Evolutionary conservation across 2,329 filamentous ascomycete genomes (phyloP).

Genomic region (Monosporascus sp.): DNA sequence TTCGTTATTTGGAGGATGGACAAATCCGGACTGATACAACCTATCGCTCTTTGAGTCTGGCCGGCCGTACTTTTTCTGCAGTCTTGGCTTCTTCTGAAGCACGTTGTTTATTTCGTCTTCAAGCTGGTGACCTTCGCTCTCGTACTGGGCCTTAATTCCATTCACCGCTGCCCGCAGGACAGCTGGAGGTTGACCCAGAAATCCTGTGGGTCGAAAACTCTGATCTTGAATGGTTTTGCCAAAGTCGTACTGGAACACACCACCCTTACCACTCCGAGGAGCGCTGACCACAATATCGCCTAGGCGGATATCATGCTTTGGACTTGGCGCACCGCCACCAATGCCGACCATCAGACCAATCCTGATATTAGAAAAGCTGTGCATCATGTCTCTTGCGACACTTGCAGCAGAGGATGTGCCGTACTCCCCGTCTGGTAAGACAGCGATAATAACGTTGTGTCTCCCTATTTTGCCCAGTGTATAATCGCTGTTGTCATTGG

Average conservation of each 20-base stretch:
- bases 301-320: constrained; percentile 10
- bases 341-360: constrained; percentile 41
- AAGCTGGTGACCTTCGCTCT: constrained; percentile 11
- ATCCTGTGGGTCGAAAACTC: constrained; percentile 10
- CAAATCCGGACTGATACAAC: no score
- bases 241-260: constrained; percentile 20
- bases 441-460: constrained; percentile 18
- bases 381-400: constrained; percentile 24
- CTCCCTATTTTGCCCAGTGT: constrained; percentile 2
- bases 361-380: constrained; percentile 28
- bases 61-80: no score
- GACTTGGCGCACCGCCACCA: constrained; percentile 21
- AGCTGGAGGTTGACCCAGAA: constrained; percentile 13
- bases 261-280: constrained; percentile 6
- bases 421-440: constrained; percentile 19
- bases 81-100: no score
- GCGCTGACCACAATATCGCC: constrained; percentile 21
- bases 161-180: constrained; percentile 11
- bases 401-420: constrained; percentile 28
- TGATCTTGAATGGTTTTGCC: constrained; percentile 10
- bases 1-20: no score
- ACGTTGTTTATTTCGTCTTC: constrained; percentile 6
- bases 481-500: constrained; percentile 4
- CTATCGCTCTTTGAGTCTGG: no score
- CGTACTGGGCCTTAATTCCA: constrained; percentile 8